Evolutionary conservation across 441 rosid genomes (phyloP), one percentile per base, ranked within the genome.

Genomic region (Arabidopsis hybrid): DNA sequence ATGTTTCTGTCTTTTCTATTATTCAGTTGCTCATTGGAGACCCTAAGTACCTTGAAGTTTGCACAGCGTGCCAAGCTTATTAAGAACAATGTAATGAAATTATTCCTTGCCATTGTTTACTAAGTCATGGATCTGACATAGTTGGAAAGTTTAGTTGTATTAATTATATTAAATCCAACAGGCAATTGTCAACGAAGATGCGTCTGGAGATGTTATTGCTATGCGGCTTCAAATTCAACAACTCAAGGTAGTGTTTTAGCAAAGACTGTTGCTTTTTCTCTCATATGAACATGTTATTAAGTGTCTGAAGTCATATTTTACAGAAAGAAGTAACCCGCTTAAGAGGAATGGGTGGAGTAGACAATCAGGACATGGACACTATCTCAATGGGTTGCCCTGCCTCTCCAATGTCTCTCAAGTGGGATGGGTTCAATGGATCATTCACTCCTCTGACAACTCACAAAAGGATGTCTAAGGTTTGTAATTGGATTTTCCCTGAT

Each of bases 41-140:
- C 99, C 26, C 62, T 93, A 67, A 91, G 98, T 85, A 96, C 99
- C 51, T 83, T 93, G 85, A 96, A 96, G 90, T 96, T 96, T 83
- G 99, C 98, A 21, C 98, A 96, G 81, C 96, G 99, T 69, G 99
- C 99, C 63, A 96, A 96, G 74, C 92, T 90, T 81, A 91, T 96
- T 12, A 93, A 88, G 84, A 96, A 96, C 80, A 96, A 96, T 75
- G 99, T 93, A 90, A 40, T 85, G 78, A 36, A 69, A 40, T 34
- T 59, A 26, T 69, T 67, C 36, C 32, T 29, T 69, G 13, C 2
- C 11, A 53, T 36, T 56, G 31, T 72, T 67, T 61, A 12, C 13
- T 32, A 63, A 57, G 12, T 61, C 60, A 69, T 64, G 43, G 35
- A 49, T 43, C 39, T 71, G 45, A 13, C 62, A 50, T 36, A 26